Conservation (phyloP, 805 yeast species). For the Candida taoyuanica region DNA sequence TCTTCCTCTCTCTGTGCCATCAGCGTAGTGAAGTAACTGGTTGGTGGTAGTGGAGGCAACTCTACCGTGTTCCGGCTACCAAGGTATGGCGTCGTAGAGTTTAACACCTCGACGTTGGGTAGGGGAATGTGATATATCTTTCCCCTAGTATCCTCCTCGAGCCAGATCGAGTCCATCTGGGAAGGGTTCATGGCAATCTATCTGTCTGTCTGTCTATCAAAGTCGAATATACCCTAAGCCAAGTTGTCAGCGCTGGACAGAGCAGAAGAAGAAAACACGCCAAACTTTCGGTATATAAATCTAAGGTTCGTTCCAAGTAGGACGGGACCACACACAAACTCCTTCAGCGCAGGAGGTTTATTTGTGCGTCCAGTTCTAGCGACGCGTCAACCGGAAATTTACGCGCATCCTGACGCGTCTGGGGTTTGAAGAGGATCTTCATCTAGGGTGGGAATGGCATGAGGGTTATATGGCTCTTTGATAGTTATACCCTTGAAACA, state of each 20-base stretch:
- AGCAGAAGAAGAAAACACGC: no score
- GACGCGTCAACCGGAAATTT: conserved; percentile 1
- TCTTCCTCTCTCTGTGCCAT: conserved; percentile 10
- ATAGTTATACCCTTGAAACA: no score
- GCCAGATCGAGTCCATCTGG: conserved; percentile 38
- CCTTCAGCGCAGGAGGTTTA: neutral
- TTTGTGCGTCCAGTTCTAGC: neutral
- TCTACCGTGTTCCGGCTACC: conserved; percentile 32
- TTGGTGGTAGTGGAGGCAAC: conserved; percentile 33
- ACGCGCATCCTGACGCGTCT: conserved; percentile 2
- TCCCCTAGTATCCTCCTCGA: conserved; percentile 33
- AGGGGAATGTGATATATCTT: conserved; percentile 29
- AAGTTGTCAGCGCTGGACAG: no score
- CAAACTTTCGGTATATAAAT: no score
- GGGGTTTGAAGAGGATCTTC: no score
- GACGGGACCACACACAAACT: no score
- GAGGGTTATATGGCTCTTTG: no score
- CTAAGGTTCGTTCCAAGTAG: no score
- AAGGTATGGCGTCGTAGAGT: conserved; percentile 32
- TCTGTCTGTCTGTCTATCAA: neutral
- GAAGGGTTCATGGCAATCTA: conserved; percentile 6
- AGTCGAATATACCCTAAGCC: neutral
- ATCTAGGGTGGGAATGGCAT: no score
- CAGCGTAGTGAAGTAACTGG: conserved; percentile 17
- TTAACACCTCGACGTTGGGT: conserved; percentile 30